Evolutionary conservation across 139 green algal species (phyloP), one percentile per base, ranked within the genome.

Genomic region (Chlorella sorokiniana): DNA sequence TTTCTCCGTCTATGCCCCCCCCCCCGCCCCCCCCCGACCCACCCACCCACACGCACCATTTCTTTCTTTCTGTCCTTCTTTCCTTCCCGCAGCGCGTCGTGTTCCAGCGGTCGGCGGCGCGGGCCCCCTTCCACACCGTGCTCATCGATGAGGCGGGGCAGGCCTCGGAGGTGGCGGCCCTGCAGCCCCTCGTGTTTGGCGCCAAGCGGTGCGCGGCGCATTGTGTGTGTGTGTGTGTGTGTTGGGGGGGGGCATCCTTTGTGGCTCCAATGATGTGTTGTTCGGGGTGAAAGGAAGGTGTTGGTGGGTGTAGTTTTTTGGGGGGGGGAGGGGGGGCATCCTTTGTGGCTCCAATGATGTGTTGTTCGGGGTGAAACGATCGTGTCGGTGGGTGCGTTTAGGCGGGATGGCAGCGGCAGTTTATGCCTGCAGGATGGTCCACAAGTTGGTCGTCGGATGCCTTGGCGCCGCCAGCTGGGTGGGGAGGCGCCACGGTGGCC

Each of bases 121-220:
- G 38, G 48, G 64, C 44, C 23, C 80, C 80, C 25, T 89, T 89
- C 51, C 45, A 81, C 40, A 89, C 81, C 8, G 93, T 98, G 54
- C 80, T 99, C 27, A 94, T 99, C 52, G 96, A 99, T 72, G 96
- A 99, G 89, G 96, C 96, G 22, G 94, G 92, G 31, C 93, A 99
- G 88, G 91, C 94, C 0, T 88, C 86, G 3, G 95, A 98, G 88
- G 79, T 98, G 37, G 93, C 92, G 7, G 79, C 90, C 9, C 85
- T 99, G 78, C 93, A 97, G 77, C 91, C 95, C 0, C 88, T 99
- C 76, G 85, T 88, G n/a, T 91, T 94, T 63, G 92, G 92, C 22
- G 90, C 87, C 44, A 81, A 82, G 70, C 89, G 77, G 88, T 95
- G 83, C 10, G 51, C 84, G 22, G 35, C 42, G 42, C 5, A n/a